Base-by-base conservation (phyloP, 2,329 filamentous ascomycete genomes). In the Lachnellula suecica region DNA sequence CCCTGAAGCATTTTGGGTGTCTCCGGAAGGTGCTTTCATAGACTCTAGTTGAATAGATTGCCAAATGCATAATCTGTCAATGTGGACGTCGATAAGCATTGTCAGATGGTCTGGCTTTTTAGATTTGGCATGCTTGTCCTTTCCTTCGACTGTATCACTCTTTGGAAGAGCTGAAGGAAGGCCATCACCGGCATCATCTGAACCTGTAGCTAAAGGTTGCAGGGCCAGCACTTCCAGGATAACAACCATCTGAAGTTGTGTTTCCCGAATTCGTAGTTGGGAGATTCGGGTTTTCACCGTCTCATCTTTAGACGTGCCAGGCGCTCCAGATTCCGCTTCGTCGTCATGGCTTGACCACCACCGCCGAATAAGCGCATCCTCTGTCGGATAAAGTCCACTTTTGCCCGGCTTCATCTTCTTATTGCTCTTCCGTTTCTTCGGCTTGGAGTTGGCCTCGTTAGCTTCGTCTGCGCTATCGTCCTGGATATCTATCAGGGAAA, bases 31-130 rank as follows among this genome's bases (percentile, higher is more conserved):
- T 11, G 44, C 51, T 56, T 69, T 58, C 41, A 79, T 69, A 49
- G 83, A 79, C 57, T 87, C 81, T 20, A 83, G 72, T 31, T 84
- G 83, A 7, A 89, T 85, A 3, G 88, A 90, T 65, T 92, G 87
- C 89, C 89, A 93, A 54, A 94, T 94, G 62, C 87, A 90, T 22
- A 94, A 73, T 43, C 87, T 84, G 68, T 94, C 89, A 7, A 89
- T 81, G 47, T 91, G 81, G 0, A 91, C 75, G 63, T 93, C 89
- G 4, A 91, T 74, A 19, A 89, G 75, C 7, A 84, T 72, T 1
- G 79, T 77, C 6, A 89, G 72, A 60, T 91, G 84, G 58, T 87
- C 81, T 3, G 61, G 47, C 57, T 62, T 70, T 60, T 61, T 72
- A 57, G 59, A 65, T 63, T 59, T 67, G 4, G 44, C 19, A n/a